Percentiles rank a stretch among this genome's conserved stretches.
Evolutionary conservation across 2,329 filamentous ascomycete species (phyloP).

Genomic region (Rhynchosporium agropyri): DNA sequence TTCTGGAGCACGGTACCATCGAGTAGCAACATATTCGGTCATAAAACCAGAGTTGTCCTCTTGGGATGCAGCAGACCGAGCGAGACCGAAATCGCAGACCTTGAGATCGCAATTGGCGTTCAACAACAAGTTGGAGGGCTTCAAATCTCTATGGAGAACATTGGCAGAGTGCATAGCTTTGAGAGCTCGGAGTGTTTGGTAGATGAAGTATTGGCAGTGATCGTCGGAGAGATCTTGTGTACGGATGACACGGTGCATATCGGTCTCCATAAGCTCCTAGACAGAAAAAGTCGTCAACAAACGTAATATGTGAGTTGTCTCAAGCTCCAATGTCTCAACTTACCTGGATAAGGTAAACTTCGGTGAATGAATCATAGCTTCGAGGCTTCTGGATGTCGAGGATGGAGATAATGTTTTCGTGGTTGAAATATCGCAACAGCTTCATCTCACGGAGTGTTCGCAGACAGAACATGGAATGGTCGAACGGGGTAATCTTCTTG

Average conservation of each 20-base stretch:
- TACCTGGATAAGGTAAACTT: conserved; percentile 98
- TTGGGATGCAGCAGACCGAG: conserved; percentile 91
- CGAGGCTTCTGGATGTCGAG: conserved; percentile 98
- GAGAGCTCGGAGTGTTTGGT: conserved; percentile 94
- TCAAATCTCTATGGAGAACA: conserved; percentile 94
- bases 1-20: conserved; percentile 98
- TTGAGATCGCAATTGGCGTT: conserved; percentile 99
- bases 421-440: conserved; percentile 97
- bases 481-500: conserved; percentile 99
- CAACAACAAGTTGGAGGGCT: conserved; percentile 93
- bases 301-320: not conserved
- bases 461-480: conserved; percentile 98
- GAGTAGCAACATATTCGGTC: conserved; percentile 99
- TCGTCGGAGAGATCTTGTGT: conserved; percentile 98
- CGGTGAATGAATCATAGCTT: conserved; percentile 93
- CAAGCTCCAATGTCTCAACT: conserved; percentile 15
- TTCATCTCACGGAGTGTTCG: conserved; percentile 99
- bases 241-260: conserved; percentile 98
- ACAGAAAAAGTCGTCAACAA: conserved; percentile 23
- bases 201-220: conserved; percentile 99
- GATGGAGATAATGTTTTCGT: conserved; percentile 99
- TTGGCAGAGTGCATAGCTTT: conserved; percentile 99
- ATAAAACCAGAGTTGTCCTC: conserved; percentile 99
- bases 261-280: conserved; percentile 98
- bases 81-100: conserved; percentile 97